Evolutionary conservation across 2,329 filamentous ascomycete genomes (phyloP).

Genomic region (Tolypocladium tropicale): DNA sequence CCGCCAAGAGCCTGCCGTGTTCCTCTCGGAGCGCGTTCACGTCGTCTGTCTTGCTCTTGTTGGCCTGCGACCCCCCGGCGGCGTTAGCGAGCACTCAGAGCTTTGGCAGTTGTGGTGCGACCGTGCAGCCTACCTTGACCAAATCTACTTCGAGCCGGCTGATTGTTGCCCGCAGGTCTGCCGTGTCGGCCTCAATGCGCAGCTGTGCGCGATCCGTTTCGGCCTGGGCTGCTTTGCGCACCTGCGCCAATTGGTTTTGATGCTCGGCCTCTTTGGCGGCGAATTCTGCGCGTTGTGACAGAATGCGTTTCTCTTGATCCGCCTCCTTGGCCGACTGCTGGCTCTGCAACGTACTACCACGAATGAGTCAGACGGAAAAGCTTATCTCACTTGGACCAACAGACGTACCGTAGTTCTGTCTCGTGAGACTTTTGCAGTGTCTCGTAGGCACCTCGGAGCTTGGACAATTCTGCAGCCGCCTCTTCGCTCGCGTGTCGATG

Average conservation of each 20-base stretch:
- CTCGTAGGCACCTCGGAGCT: constrained; percentile 20
- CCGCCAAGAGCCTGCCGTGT: constrained; percentile 20
- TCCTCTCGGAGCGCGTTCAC: constrained; percentile 40
- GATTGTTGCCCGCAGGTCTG: constrained; percentile 51
- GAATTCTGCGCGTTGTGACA: constrained; percentile 7
- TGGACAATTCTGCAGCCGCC: constrained; percentile 15
- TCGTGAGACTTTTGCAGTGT: constrained; percentile 15
- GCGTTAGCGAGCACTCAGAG: background rate
- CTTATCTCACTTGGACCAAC: background rate
- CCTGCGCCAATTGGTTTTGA: constrained; percentile 30
- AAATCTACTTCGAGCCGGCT: constrained; percentile 52
- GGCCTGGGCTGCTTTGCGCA: constrained; percentile 35
- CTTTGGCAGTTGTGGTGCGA: background rate
- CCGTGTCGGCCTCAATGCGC: constrained; percentile 48
- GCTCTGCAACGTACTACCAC: constrained; percentile 18
- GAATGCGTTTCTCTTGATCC: constrained; percentile 12
- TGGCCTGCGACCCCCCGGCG: constrained; percentile 30
- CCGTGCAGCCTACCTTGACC: constrained; percentile 37
- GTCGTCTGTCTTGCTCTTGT: constrained; percentile 50
- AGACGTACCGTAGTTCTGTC: constrained; percentile 42
- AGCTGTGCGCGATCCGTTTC: constrained; percentile 39
- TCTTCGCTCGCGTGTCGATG: constrained; percentile 56
- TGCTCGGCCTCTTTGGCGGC: constrained; percentile 15
- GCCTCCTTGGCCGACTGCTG: constrained; percentile 17
- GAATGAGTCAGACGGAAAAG: background rate